Percentiles rank a stretch among this genome's conserved stretches.
Conservation (phyloP, 2,329 filamentous ascomycete species). For the Nectriaceae sp. region DNA sequence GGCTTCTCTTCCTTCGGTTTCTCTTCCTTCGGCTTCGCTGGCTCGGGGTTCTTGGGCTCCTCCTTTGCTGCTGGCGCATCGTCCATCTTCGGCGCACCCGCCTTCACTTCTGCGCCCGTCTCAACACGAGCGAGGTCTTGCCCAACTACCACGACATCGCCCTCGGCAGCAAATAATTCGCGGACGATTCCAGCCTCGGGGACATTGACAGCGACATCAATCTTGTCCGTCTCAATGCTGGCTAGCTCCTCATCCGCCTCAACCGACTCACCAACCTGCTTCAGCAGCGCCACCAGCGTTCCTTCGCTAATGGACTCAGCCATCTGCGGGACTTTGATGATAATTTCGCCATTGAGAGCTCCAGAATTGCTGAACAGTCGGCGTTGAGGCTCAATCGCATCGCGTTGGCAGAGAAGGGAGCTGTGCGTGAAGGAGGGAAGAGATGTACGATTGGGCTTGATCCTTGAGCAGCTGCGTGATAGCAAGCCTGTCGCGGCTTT, state of each 20-base stretch:
- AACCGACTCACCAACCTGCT: slow-evolving; percentile 32
- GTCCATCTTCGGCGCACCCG: slow-evolving; percentile 4
- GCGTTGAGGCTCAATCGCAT: slow-evolving; percentile 21
- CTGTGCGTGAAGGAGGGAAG: slow-evolving; percentile 20
- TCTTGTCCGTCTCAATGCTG: slow-evolving; percentile 37
- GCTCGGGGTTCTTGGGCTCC: slow-evolving; percentile 8
- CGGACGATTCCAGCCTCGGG: slow-evolving; percentile 26
- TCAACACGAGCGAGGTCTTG: slow-evolving; percentile 33
- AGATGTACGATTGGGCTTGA: slow-evolving; percentile 13
- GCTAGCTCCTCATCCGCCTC: slow-evolving; percentile 35
- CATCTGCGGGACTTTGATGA: slow-evolving; percentile 33
- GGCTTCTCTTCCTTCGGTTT: slow-evolving; percentile 16
- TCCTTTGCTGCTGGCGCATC: slow-evolving; percentile 3
- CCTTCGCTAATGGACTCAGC: slow-evolving; percentile 36
- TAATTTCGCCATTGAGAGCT: slow-evolving; percentile 21
- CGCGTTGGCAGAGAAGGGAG: slow-evolving; percentile 22
- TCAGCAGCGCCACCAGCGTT: slow-evolving; percentile 27
- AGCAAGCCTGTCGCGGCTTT: slow-evolving; percentile 23
- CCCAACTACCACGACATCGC: slow-evolving; percentile 34
- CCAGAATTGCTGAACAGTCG: slow-evolving; percentile 24
- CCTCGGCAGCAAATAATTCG: slow-evolving; percentile 34
- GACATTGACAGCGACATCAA: slow-evolving; percentile 33
- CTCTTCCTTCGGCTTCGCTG: slow-evolving; percentile 12
- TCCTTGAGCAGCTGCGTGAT: slow-evolving; percentile 15
- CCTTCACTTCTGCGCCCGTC: slow-evolving; percentile 23